Evolutionary conservation across 148 eudicot species (phyloP).

Genomic region (Heliosperma pusillum): DNA sequence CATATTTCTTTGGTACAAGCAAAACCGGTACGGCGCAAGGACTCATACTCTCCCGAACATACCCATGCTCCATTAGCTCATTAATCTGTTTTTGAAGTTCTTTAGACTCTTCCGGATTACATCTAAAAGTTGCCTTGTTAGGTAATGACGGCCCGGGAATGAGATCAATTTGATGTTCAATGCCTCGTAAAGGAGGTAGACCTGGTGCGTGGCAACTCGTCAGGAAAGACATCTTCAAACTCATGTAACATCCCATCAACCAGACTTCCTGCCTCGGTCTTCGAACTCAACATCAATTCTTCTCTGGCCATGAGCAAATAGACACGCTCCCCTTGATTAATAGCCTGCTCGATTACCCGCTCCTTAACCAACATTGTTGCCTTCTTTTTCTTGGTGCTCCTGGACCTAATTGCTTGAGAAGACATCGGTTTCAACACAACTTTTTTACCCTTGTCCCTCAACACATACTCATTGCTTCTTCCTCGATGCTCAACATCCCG

Average conservation of each 20-base stretch:
- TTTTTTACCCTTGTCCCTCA: neutral
- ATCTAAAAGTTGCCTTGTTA: neutral
- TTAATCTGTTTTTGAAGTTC: neutral
- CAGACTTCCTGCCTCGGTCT: neutral
- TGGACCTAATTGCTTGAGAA: neutral
- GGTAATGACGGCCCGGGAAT: neutral
- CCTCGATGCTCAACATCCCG: neutral
- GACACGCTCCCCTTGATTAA: neutral
- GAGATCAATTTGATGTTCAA: constrained; percentile 5
- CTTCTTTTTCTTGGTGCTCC: neutral
- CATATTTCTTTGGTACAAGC: neutral
- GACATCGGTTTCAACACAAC: neutral
- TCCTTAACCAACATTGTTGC: neutral
- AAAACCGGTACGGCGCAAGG: constrained; percentile 1
- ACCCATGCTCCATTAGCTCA: neutral
- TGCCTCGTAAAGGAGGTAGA: neutral
- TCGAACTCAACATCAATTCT: neutral
- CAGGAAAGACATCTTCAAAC: neutral
- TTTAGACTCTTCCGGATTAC: neutral
- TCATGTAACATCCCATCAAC: neutral
- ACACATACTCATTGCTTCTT: neutral
- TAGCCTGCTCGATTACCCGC: neutral
- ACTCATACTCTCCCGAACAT: neutral
- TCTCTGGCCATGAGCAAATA: neutral
- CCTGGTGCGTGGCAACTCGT: constrained; percentile 4